These are phyloP conservation scores for Tetrapisispora fleetii DNA, from an alignment of 805 yeast species.

Conservation along the genomic window DNA sequence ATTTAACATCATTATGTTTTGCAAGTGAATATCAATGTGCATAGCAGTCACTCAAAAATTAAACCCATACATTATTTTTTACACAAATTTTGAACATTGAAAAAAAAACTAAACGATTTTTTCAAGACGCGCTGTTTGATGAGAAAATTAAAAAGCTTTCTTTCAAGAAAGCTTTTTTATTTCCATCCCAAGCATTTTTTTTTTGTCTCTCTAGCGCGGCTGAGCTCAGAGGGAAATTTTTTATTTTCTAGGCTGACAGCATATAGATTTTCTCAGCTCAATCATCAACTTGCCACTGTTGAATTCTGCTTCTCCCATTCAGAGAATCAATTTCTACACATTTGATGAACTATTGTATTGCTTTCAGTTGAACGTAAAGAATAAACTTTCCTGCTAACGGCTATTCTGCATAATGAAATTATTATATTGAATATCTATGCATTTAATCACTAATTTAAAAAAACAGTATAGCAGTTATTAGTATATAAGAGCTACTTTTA, in stretches of 20 bases:
- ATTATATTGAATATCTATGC: not conserved
- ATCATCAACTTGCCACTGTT: not conserved
- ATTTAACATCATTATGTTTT: not conserved
- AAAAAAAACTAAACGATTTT: not conserved
- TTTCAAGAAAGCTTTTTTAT: not conserved
- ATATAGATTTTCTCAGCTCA: not conserved
- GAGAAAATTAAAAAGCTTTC: too few relatives aligned
- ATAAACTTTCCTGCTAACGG: not conserved
- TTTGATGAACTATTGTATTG: not conserved
- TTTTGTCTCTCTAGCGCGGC: not conserved
- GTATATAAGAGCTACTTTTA: not conserved
- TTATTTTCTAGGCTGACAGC: not conserved
- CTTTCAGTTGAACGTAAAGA: not conserved
- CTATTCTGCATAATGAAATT: not conserved
- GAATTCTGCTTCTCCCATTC: not conserved
- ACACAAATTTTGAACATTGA: not conserved
- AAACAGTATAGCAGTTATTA: not conserved
- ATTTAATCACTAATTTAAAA: not conserved
- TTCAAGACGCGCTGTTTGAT: not conserved
- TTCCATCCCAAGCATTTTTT: too few relatives aligned
- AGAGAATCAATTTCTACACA: too few relatives aligned
- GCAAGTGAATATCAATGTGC: not conserved
- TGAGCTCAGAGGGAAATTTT: not conserved
- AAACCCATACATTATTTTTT: not conserved
- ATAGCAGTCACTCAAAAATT: not conserved